Evolutionary conservation across 2,329 filamentous ascomycete genomes (phyloP), one percentile per base, ranked within the genome.

Genomic region (Fusarium concolor): DNA sequence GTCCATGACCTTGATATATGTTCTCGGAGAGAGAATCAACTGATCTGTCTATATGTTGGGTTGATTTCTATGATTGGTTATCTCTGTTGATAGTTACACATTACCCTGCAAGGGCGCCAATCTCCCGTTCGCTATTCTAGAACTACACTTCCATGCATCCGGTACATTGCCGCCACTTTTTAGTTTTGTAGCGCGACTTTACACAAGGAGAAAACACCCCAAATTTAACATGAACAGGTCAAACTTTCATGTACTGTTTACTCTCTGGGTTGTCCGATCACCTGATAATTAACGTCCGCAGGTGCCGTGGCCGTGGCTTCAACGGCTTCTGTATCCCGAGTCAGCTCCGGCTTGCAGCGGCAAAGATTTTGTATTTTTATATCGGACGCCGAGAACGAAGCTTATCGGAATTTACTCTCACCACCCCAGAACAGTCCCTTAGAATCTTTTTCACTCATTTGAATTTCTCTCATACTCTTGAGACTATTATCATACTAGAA

Each of bases 291-390:
- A 45, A 22, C 28, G 14, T 38, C 29, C 39, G 33, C 24, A 45
- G 37, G 41, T 41, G 43, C 39, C 20, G 43, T 46, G 39, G 37
- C 52, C 53, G 47, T 60, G 59, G 57, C 49, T 45, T 29, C 46
- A 64, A 62, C 53, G 46, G 54, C 37, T 43, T 33, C 14, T 28
- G 22, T 41, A 50, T 43, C 38, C 62, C 70, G 70, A 73, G 71
- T 73, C 71, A 72, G 60, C 44, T 44, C 66, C 71, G 71, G 71
- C 61, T 74, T 74, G 68, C 62, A 47, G 51, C 72, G 71, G 71
- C 71, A 74, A 68, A 73, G 50, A 55, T 70, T 58, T 69, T 46
- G 35, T 46, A 45, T 56, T 71, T 59, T 46, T 41, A 18, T 33
- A 43, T 57, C 46, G 43, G 46, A 45, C 38, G 31, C 65, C 44